Evolutionary conservation across 352 stramenopile species (phyloP).

Genomic region (Globisporangium camurandrum): DNA sequence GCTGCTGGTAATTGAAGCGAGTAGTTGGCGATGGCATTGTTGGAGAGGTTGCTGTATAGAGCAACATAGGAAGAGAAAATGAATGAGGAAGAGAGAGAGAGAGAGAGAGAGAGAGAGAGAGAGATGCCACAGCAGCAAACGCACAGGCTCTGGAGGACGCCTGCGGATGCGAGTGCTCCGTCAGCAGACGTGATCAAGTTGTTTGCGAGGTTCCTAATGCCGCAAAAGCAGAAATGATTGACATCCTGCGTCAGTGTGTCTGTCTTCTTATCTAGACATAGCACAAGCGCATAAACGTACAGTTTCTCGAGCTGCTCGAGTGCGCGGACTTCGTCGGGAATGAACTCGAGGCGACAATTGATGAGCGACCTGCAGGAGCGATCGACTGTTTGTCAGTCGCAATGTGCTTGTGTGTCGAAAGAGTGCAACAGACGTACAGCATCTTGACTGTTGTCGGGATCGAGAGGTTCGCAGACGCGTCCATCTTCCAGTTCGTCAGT

Average conservation of each 20-base stretch:
- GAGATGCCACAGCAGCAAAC: slow-evolving; percentile 7
- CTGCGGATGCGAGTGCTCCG: slow-evolving; percentile 20
- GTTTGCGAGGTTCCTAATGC: slow-evolving; percentile 33
- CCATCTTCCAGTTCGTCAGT: slow-evolving; percentile 60
- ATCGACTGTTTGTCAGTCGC: not conserved
- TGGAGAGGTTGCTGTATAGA: slow-evolving; percentile 40
- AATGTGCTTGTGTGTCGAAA: too few relatives aligned
- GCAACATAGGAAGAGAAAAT: too few relatives aligned
- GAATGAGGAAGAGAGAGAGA: not conserved
- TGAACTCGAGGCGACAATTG: slow-evolving; percentile 35
- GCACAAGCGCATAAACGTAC: too few relatives aligned
- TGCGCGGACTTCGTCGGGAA: slow-evolving; percentile 32
- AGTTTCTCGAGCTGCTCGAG: slow-evolving; percentile 35
- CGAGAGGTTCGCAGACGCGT: slow-evolving; percentile 25
- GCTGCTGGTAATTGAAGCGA: slow-evolving; percentile 28
- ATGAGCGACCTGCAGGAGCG: slow-evolving; percentile 22
- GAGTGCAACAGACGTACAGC: slow-evolving; percentile 52
- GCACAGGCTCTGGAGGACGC: slow-evolving; percentile 32
- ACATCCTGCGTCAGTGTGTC: not conserved
- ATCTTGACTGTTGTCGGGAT: slow-evolving; percentile 39
- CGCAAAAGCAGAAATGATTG: not conserved
- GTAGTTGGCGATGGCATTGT: slow-evolving; percentile 35
- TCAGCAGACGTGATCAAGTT: slow-evolving; percentile 33
- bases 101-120: not conserved
- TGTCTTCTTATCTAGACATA: too few relatives aligned